phyloP scores from a whole-genome alignment of 495 filamentous ascomycete species.

The Penicillium salamii region DNA sequence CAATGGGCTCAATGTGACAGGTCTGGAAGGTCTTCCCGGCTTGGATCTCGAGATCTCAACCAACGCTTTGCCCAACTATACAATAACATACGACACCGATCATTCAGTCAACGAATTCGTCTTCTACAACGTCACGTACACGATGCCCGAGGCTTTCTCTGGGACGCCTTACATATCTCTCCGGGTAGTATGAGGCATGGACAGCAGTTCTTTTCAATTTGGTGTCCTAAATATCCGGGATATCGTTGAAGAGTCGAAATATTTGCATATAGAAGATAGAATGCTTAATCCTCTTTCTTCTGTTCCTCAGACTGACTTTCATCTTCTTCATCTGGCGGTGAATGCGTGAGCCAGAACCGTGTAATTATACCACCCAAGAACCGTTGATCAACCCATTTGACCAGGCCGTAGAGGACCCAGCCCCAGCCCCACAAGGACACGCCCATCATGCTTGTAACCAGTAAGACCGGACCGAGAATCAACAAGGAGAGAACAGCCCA shows the following conservation, averaged over 20 bases:
- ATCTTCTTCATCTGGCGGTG: constrained; percentile 2
- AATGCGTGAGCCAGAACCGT: constrained; percentile 27
- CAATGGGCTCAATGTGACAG: constrained; percentile 21
- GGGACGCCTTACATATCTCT: constrained; percentile 27
- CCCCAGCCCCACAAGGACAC: constrained; percentile 41
- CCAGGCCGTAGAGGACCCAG: constrained; percentile 37
- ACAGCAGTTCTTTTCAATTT: not conserved
- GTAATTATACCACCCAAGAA: constrained; percentile 34
- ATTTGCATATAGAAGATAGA: no score
- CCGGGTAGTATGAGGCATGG: constrained; percentile 11
- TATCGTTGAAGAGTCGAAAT: no score
- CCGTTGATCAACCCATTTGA: constrained; percentile 34
- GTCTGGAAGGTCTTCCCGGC: constrained; percentile 23
- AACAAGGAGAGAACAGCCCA: constrained; percentile 35
- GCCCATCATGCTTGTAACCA: constrained; percentile 38
- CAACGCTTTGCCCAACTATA: constrained; percentile 15
- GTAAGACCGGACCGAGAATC: constrained; percentile 34
- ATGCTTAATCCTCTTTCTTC: constrained; percentile 4
- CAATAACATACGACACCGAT: constrained; percentile 14
- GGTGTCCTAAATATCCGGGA: not conserved
- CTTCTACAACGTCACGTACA: constrained; percentile 37
- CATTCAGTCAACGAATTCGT: constrained; percentile 30
- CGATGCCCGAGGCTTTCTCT: constrained; percentile 25
- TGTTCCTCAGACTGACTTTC: constrained; percentile 2
- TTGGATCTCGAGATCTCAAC: constrained; percentile 14